Percentiles rank a stretch among this genome's conserved stretches.
Evolutionary conservation across 371 early-diverging fungal genomes (phyloP).

Genomic region (Phascolomyces articulosus): DNA sequence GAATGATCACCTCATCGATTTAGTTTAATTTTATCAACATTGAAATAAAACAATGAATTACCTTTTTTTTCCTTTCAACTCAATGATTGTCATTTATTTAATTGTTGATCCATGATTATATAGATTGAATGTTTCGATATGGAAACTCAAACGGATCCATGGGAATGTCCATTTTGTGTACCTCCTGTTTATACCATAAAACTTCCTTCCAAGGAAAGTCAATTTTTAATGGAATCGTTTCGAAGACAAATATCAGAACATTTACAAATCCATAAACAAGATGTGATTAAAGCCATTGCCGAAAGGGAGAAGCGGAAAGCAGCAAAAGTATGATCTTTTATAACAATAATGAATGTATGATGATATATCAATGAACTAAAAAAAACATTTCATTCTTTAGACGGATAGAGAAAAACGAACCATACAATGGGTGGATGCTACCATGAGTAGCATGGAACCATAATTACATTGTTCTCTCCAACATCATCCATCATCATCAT

Average conservation of each 20-base stretch:
- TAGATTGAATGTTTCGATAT: not conserved
- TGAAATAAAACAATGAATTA: too few relatives aligned
- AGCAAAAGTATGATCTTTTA: not conserved
- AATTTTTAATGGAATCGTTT: not conserved
- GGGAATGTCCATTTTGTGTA: not conserved
- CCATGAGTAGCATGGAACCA: not conserved
- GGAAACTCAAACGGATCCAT: not conserved
- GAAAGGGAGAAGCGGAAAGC: not conserved
- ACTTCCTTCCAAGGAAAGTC: not conserved
- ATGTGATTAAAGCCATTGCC: not conserved
- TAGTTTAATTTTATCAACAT: too few relatives aligned
- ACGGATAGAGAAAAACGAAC: slow-evolving; percentile 2
- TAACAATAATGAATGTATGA: too few relatives aligned
- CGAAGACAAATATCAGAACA: slow-evolving; percentile 1
- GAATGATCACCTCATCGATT: too few relatives aligned
- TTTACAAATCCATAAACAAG: slow-evolving; percentile 3
- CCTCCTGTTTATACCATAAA: not conserved
- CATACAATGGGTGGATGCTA: not conserved
- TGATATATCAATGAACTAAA: too few relatives aligned
- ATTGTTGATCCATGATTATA: not conserved
- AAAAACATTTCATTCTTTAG: not conserved
- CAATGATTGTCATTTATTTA: too few relatives aligned
- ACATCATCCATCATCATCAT: too few relatives aligned
- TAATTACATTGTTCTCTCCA: too few relatives aligned
- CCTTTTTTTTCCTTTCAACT: too few relatives aligned